Conservation (phyloP, 805 yeast genomes). For the Metschnikowia cubensis region DNA sequence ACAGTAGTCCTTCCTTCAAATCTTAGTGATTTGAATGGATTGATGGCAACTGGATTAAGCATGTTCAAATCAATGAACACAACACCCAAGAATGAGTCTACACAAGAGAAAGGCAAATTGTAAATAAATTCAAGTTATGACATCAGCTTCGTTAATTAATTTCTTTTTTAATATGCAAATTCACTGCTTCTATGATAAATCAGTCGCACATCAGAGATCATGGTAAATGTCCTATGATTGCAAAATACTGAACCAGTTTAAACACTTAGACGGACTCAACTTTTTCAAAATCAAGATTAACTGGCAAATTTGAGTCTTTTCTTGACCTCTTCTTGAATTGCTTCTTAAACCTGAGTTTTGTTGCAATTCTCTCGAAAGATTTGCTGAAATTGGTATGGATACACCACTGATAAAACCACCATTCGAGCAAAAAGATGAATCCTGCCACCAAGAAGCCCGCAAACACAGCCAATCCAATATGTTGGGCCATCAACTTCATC, state of each 20-base stretch:
- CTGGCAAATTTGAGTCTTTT: conserved; percentile 54
- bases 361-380: conserved; percentile 12
- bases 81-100: neutral
- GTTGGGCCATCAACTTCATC: conserved; percentile 68
- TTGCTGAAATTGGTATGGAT: conserved; percentile 28
- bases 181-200: conserved; percentile 1
- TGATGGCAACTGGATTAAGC: conserved; percentile 74
- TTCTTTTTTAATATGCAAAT: neutral
- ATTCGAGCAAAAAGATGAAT: conserved; percentile 34
- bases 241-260: neutral
- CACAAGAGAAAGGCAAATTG: conserved; percentile 1
- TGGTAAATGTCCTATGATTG: neutral
- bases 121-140: conserved; percentile 3
- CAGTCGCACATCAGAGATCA: neutral
- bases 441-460: conserved; percentile 62
- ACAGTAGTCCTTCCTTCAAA: conserved; percentile 76
- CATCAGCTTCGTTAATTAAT: conserved; percentile 3
- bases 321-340: conserved; percentile 38
- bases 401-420: conserved; percentile 37
- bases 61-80: conserved; percentile 54
- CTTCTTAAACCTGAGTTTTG: conserved; percentile 14
- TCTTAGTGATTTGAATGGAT: conserved; percentile 66
- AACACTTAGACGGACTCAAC: conserved; percentile 9
- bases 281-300: conserved; percentile 28
- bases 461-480: conserved; percentile 66